Base-by-base conservation (phyloP, 805 yeast species). In the Myxozyma mucilagina region DNA sequence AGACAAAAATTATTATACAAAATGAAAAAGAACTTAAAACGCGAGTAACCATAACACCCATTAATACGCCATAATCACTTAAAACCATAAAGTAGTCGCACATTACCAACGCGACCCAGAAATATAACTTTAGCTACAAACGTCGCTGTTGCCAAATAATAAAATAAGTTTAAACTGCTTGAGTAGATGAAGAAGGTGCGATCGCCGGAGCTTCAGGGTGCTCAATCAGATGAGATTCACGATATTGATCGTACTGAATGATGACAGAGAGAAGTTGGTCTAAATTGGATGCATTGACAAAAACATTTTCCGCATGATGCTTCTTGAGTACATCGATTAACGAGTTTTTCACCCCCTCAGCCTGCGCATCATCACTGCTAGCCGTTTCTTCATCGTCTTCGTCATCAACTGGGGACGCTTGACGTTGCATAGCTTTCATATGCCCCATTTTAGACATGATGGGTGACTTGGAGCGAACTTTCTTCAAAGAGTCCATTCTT, bases 261-360 rank as follows among this genome's bases (percentile, higher is more conserved):
- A 61, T 58, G 39, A 54, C 54, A 10, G 61, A 39, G n/a, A 61
- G 42, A 11, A 61, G 54, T 51, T 47, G 61, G 41, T 54, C 65
- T 13, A 54, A 44, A 20, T 34, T 52, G 3, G 64, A 35, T 10
- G 60, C 54, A 48, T 53, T 56, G 39, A 60, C 58, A 38, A 60
- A 60, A 14, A 60, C 50, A 43, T 60, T 60, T 9, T 53, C 48
- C n/a, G 47, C 61, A 13, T 36, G 34, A 16, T 56, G 24, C 31
- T 29, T 16, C 29, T 44, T 24, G 31, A 56, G 32, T 3, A 60
- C 13, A 18, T 29, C 44, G 1, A 31, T 5, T 41, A 60, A 32
- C n/a, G 48, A 39, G 10, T 5, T 31, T 24, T 47, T 43, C 24
- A 53, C 57, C 4, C 13, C 52, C n/a, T 60, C 64, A 6, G 61